phyloP scores from a whole-genome alignment of 192 early-diverging fungal genomes.

The Backusella mclennaniae region DNA sequence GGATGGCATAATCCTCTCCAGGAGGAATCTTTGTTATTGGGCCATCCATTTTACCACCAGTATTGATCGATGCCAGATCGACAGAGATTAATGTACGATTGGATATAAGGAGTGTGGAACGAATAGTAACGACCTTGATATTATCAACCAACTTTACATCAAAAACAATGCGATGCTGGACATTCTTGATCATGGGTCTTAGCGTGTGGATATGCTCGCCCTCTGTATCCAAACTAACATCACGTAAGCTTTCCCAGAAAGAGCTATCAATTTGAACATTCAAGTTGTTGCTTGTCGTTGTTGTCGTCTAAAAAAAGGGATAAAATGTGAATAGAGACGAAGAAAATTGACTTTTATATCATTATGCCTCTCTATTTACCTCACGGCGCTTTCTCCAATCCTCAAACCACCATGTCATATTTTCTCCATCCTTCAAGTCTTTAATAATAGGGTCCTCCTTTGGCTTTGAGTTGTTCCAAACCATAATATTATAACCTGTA shows the following conservation, averaged over 20 bases:
- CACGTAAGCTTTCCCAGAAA: conserved; percentile 90
- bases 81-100: conserved; percentile 80
- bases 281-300: conserved; percentile 66
- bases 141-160: conserved; percentile 86
- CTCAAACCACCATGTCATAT: conserved; percentile 93
- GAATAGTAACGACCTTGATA: conserved; percentile 90
- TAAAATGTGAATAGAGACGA: background rate
- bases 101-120: conserved; percentile 78
- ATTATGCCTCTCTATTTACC: conserved; percentile 38
- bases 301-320: conserved; percentile 12
- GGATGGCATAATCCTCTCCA: conserved; percentile 81
- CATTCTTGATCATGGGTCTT: conserved; percentile 74
- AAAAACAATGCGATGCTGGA: conserved; percentile 82
- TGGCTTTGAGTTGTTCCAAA: conserved; percentile 77
- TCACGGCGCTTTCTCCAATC: conserved; percentile 94
- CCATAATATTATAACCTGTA: conserved; percentile 85
- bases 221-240: conserved; percentile 87
- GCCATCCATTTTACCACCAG: conserved; percentile 54
- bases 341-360: background rate
- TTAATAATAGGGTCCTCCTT: conserved; percentile 69
- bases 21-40: conserved; percentile 60
- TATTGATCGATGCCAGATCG: conserved; percentile 77
- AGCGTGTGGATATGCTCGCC: conserved; percentile 78
- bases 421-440: conserved; percentile 66
- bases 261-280: conserved; percentile 79